These are phyloP conservation scores for Pythium apleroticum DNA, from an alignment of 352 stramenopile species.

Conservation along the genomic window DNA sequence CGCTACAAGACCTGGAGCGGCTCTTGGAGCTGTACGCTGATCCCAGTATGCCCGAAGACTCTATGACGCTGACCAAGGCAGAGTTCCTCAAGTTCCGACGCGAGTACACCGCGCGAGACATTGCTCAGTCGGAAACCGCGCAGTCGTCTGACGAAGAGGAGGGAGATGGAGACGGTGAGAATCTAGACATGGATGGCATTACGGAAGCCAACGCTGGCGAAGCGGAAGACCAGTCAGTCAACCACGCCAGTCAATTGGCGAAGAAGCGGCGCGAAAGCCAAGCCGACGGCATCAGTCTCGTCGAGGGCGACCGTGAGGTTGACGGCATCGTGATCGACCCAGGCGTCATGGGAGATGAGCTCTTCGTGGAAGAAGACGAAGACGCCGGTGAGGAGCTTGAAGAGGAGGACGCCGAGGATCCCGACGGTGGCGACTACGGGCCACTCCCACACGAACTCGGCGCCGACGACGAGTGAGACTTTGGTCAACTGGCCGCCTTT, in stretches of 20 bases:
- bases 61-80: conserved; percentile 42
- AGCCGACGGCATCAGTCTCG: too few relatives aligned
- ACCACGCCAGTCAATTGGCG: not conserved
- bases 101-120: conserved; percentile 45
- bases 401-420: not conserved
- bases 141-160: conserved; percentile 39
- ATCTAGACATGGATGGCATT: not conserved
- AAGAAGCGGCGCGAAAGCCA: conserved; percentile 11
- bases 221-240: not conserved
- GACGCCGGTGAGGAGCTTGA: not conserved
- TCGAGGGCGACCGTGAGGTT: conserved; percentile 5
- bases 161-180: conserved; percentile 11
- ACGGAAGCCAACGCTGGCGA: not conserved
- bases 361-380: conserved; percentile 21
- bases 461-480: conserved; percentile 4
- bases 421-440: conserved; percentile 2
- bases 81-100: conserved; percentile 52
- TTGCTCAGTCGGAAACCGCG: conserved; percentile 31
- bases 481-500: not conserved
- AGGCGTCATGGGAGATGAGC: conserved; percentile 24
- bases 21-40: conserved; percentile 60
- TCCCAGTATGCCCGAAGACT: conserved; percentile 29
- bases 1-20: conserved; percentile 41
- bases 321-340: conserved; percentile 28
- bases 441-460: conserved; percentile 8